Percentiles rank a stretch among this genome's conserved stretches.
Conservation (phyloP, 2,329 filamentous ascomycete genomes). For the Colletotrichum tanaceti region DNA sequence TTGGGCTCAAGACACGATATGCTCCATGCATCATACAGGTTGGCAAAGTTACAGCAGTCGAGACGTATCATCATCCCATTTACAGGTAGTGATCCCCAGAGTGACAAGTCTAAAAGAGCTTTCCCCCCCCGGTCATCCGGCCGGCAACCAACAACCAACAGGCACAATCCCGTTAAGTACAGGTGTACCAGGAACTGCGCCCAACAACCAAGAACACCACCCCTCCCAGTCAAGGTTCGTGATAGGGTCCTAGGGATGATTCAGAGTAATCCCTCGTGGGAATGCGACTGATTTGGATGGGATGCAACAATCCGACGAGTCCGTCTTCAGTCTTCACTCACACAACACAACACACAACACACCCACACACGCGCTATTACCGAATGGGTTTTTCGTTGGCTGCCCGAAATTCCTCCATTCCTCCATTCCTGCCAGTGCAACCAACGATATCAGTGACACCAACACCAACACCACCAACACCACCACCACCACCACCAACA, state of each 20-base stretch:
- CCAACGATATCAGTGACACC: constrained; percentile 29
- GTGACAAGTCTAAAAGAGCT: constrained; percentile 1
- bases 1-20: neutral
- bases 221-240: constrained; percentile 11
- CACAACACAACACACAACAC: no score
- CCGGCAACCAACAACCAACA: neutral
- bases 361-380: neutral
- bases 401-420: constrained; percentile 36
- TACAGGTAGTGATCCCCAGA: constrained; percentile 23
- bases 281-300: constrained; percentile 34
- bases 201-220: neutral
- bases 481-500: neutral
- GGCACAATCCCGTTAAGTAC: no score
- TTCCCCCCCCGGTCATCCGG: neutral
- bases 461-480: neutral
- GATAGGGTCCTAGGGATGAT: constrained; percentile 32
- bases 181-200: neutral
- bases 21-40: constrained; percentile 8
- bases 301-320: constrained; percentile 32
- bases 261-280: constrained; percentile 30
- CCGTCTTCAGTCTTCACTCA: neutral
- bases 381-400: constrained; percentile 27
- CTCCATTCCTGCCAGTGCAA: constrained; percentile 31
- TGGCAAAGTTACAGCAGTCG: constrained; percentile 7
- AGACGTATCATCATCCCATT: constrained; percentile 24